These are phyloP conservation scores for Austropuccinia psidii DNA, from an alignment of 1,284 basidiomycete species.

Conservation along the genomic window DNA sequence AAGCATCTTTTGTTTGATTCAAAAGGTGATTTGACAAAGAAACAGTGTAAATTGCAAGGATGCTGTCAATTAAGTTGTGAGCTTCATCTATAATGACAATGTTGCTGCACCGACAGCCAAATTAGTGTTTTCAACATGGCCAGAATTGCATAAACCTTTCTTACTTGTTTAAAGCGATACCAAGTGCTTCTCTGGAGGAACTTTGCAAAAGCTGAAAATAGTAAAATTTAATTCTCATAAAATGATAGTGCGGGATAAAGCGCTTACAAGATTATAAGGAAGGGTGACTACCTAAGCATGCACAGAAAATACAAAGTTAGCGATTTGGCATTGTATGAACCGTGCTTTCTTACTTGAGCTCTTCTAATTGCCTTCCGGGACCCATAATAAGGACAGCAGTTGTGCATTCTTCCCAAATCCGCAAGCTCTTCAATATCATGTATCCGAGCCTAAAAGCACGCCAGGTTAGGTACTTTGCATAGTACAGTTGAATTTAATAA, in stretches of 20 bases:
- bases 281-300: slow-evolving; percentile 66
- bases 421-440: slow-evolving; percentile 94
- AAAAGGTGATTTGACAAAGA: slow-evolving; percentile 60
- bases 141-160: background rate
- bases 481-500: background rate
- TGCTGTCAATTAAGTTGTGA: slow-evolving; percentile 66
- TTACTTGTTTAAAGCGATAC: slow-evolving; percentile 67
- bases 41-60: slow-evolving; percentile 75
- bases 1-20: slow-evolving; percentile 62
- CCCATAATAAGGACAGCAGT: slow-evolving; percentile 88
- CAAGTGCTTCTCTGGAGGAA: slow-evolving; percentile 73
- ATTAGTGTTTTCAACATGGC: background rate
- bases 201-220: slow-evolving; percentile 61
- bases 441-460: slow-evolving; percentile 59
- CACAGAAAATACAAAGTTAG: background rate
- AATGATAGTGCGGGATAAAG: background rate
- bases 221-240: background rate
- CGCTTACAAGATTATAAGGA: slow-evolving; percentile 71
- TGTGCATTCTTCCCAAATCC: slow-evolving; percentile 57
- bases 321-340: background rate
- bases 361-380: slow-evolving; percentile 76
- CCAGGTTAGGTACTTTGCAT: background rate
- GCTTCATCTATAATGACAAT: slow-evolving; percentile 92
- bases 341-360: slow-evolving; percentile 62
- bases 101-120: slow-evolving; percentile 47